Evolutionary conservation across 164 flowering plant species (phyloP), one percentile per base, ranked within the genome.

Genomic region (Stephania yunnanensis): DNA sequence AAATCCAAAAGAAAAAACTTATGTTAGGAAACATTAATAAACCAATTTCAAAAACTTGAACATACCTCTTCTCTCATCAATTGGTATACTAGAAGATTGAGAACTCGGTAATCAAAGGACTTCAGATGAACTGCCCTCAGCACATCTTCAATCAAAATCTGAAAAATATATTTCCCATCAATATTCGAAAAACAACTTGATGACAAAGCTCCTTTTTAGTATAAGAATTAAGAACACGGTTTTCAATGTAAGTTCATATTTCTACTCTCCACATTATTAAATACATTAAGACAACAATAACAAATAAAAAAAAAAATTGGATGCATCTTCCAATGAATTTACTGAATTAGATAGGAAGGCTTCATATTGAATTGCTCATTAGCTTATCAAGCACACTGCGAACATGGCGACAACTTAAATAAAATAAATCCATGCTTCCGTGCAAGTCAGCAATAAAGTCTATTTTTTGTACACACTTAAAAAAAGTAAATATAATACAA

Each of bases 81-180:
- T 77, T 87, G 86, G 80, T 91, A 95, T 77, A 95, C 76, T 42
- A 93, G 82, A 83, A 95, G 96, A 86, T 91, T 95, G 81, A 95
- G 78, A 73, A 93, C 92, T 44, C 99, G 86, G 73, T 92, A 95
- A 77, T 95, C 99, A 79, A 95, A 93, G 30, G 99, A 95, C 75
- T 95, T 95, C 69, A 90, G 81, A 83, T 87, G 91, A 78, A 90
- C 88, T 44, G 98, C 97, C 82, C 84, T 90, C 88, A 84, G 87
- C 72, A 86, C 96, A 81, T 93, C 97, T 79, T 90, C 94, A 68
- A 90, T 58, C 71, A 78, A 81, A 68, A 92, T 83, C 98, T 95
- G 83, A 61, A 73, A 1, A 79, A 77, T 20, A 78, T 13, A 75
- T 53, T 46, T n/a, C 71, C 45, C 31, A 42, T 77, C 66, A 72